These are phyloP conservation scores for Amorphotheca resinae DNA, from an alignment of 495 filamentous ascomycete genomes.

Conservation along the genomic window DNA sequence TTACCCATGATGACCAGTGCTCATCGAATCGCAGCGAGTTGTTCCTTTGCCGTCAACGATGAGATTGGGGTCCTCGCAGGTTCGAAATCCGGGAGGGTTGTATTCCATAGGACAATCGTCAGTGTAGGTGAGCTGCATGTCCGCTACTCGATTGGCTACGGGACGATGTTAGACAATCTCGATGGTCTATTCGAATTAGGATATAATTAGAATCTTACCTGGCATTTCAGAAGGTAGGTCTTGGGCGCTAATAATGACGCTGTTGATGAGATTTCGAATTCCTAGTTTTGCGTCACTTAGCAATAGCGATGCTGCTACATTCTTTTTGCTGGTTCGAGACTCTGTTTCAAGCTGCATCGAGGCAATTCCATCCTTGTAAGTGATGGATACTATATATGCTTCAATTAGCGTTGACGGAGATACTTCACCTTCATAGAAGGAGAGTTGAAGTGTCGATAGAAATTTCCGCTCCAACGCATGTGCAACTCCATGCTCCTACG, in stretches of 20 bases:
- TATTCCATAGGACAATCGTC: constrained; percentile 1
- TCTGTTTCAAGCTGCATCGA: background rate
- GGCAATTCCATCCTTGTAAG: constrained; percentile 5
- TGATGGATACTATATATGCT: constrained; percentile 15
- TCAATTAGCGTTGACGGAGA: constrained; percentile 11
- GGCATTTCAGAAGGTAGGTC: background rate
- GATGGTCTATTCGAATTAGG: background rate
- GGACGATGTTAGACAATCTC: no score
- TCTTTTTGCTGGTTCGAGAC: background rate
- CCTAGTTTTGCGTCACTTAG: background rate
- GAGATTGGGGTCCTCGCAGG: background rate
- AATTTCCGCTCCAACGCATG: constrained; percentile 16
- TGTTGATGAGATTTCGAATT: background rate
- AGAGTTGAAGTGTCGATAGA: constrained; percentile 14
- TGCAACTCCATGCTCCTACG: constrained; percentile 15
- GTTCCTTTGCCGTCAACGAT: background rate
- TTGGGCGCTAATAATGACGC: background rate
- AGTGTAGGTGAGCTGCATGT: constrained; percentile 7
- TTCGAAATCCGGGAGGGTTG: constrained; percentile 5
- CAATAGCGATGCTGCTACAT: background rate
- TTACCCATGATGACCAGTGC: constrained; percentile 4
- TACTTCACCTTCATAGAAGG: constrained; percentile 8
- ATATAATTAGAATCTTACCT: background rate
- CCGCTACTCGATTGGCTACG: background rate
- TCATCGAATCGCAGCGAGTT: background rate